Base-by-base conservation (phyloP, 352 stramenopile genomes). In the Globisporangium iwayamae region DNA sequence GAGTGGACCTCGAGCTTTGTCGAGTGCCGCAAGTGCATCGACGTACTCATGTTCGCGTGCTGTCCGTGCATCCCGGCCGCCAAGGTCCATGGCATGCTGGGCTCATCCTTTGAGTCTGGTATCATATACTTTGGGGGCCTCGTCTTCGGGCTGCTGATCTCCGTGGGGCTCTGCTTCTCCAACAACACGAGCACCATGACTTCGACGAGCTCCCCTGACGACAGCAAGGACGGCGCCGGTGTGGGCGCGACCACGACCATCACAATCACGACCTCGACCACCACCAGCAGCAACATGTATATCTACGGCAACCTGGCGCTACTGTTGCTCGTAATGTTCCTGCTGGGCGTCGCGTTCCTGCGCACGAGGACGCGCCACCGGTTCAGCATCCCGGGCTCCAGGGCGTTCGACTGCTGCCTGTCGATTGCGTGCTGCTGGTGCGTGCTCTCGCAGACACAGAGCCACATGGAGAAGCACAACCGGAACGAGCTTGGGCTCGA, bases 351-450 rank as follows among this genome's bases (percentile, higher is more conserved):
- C 34, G 79, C 71, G 71, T 41, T 62, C 43, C 58, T 85, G 39
- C 76, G 74, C 18, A 62, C 65, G 51, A 66, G 74, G 34, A 79
- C 78, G 28, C 76, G 80, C n/a, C 66, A 67, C 13, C 57, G 14
- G 7, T 80, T 87, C 36, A 71, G 68, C 25, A 79, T 89, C 45
- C 68, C 66, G 28, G 80, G 80, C 38, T 75, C 70, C 4, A 39
- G 56, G 0, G 45, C 67, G 2, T 50, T 66, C n/a, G 80, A 89
- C 62, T 79, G 67, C 22, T 22, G 75, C 34, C 62, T 73, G 0
- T 81, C 74, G 36, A 67, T 74, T 47, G 77, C 59, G 34, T 89
- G 78, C 65, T 78, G 65, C 56, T 87, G 76, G 66, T 89, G 80
- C 59, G 70, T 76, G 10, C 68, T 89, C 41, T 71, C 78, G 16